Conservation (phyloP, 192 early-diverging fungal genomes). For the Coemansia sp. region DNA sequence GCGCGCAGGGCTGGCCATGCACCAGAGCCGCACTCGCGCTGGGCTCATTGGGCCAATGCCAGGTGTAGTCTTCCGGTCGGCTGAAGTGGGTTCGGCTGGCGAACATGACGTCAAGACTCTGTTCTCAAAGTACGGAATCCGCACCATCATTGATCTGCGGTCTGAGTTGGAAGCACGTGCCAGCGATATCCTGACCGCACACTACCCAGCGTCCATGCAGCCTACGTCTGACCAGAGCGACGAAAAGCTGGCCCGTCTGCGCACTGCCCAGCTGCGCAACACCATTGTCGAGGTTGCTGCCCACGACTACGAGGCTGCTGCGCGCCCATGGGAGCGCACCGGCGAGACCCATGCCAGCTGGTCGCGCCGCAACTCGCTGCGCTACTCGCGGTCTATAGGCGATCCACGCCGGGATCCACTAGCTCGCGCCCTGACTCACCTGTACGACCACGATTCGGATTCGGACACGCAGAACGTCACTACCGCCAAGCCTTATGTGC, state of each 20-base stretch:
- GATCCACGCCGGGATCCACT: constrained; percentile 35
- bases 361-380: constrained; percentile 44
- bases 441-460: constrained; percentile 32
- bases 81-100: constrained; percentile 41
- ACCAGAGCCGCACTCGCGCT: constrained; percentile 15
- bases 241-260: constrained; percentile 33
- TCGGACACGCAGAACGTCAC: constrained; percentile 29
- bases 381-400: constrained; percentile 39
- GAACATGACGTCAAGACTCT: constrained; percentile 50
- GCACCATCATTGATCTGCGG: constrained; percentile 54
- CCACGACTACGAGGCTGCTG: constrained; percentile 43
- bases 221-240: constrained; percentile 42
- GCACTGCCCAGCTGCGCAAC: constrained; percentile 36
- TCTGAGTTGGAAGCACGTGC: constrained; percentile 48
- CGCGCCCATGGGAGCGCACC: constrained; percentile 46
- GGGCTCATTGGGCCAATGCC: constrained; percentile 42
- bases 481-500: constrained; percentile 27
- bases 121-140: constrained; percentile 49
- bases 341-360: constrained; percentile 43
- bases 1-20: constrained; percentile 17
- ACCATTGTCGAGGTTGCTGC: constrained; percentile 51
- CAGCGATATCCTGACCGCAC: constrained; percentile 43
- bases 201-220: constrained; percentile 50
- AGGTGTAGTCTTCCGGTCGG: constrained; percentile 52
- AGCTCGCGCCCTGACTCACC: constrained; percentile 38